These are phyloP conservation scores for Xylaria sp. DNA, from an alignment of 2,329 filamentous ascomycete species.

Conservation along the genomic window DNA sequence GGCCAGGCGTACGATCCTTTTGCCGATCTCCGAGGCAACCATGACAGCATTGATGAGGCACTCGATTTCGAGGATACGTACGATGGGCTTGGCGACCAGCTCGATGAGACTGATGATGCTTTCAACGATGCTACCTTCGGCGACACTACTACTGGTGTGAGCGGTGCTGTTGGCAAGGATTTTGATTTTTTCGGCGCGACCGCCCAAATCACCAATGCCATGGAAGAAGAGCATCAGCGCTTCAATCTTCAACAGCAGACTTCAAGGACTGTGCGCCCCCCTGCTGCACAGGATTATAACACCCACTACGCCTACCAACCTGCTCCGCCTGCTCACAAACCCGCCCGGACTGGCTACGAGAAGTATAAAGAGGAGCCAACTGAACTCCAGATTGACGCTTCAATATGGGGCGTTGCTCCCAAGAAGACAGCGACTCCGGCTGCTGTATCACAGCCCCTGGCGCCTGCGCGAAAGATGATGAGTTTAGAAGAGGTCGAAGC, in stretches of 20 bases:
- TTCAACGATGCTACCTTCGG: conserved; percentile 98
- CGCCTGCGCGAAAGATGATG: conserved; percentile 78
- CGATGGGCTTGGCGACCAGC: conserved; percentile 88
- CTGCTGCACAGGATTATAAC: conserved; percentile 49
- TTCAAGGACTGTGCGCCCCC: conserved; percentile 55
- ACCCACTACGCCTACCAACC: conserved; percentile 52
- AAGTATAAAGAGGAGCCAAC: conserved; percentile 89
- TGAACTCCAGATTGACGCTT: conserved; percentile 91
- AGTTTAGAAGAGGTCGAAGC: conserved; percentile 97
- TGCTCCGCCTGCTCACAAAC: conserved; percentile 60
- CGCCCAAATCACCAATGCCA: conserved; percentile 83
- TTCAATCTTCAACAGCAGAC: conserved; percentile 79
- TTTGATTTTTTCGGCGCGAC: conserved; percentile 98
- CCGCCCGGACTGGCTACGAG: conserved; percentile 85
- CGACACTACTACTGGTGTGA: conserved; percentile 55
- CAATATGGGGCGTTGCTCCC: conserved; percentile 85
- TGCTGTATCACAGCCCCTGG: conserved; percentile 35
- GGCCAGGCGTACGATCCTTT: conserved; percentile 87
- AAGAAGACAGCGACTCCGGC: conserved; percentile 60
- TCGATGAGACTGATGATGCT: conserved; percentile 90
- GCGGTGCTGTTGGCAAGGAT: conserved; percentile 79
- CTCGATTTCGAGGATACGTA: conserved; percentile 96
- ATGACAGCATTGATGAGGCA: conserved; percentile 65
- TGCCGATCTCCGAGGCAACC: conserved; percentile 76
- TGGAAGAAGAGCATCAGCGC: conserved; percentile 90